Base-by-base conservation (phyloP, 2,329 filamentous ascomycete genomes). In the Fonsecaea monophora region DNA sequence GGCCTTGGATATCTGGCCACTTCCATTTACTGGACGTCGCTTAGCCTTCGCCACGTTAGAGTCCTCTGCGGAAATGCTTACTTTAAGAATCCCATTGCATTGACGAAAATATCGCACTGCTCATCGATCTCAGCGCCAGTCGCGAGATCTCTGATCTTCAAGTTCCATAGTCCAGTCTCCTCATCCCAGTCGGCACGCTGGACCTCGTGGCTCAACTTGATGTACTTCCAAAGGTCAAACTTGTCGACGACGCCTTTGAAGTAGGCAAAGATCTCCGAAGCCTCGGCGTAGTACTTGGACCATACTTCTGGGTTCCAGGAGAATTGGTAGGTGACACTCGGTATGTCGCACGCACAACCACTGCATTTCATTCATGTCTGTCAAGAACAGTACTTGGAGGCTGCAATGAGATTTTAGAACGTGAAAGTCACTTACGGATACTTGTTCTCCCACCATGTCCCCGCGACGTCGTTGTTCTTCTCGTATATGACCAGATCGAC, bases 291-390 rank as follows among this genome's bases (percentile, higher is more conserved):
- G 32, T 57, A 70, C 37, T 68, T 59, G 8, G 58, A 60, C 70
- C 70, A 48, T 12, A 69, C 65, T 25, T 72, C 71, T 1, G 60
- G 62, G 25, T 54, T 69, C 57, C 67, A 72, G 5, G 67, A 68
- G 54, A 66, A 72, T 64, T 85, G 64, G 53, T 72, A 71, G 21
- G 58, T 62, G 18, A 57, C 67, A 15, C 64, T 53, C 7, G 82
- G 82, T 32, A 83, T 81, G 69, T 84, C 81, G 72, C 81, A 81
- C 30, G 78, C 75, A 73, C 81, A 79, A 7, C 80, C 80, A 6
- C 21, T 53, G 40, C 12, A 21, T 21, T 12, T 53, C 10, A 30
- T 53, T 32, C 30, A 32, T 4, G 6, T 32, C 30, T 6, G 6
- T 32, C 6, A 32, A 4, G 4, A 6, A 32, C 4, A 6, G 6